A percentile compares a stretch with the other conserved stretches of the same genome.
phyloP scores from a whole-genome alignment of 164 flowering plant genomes.

The Liquidambar formosana region DNA sequence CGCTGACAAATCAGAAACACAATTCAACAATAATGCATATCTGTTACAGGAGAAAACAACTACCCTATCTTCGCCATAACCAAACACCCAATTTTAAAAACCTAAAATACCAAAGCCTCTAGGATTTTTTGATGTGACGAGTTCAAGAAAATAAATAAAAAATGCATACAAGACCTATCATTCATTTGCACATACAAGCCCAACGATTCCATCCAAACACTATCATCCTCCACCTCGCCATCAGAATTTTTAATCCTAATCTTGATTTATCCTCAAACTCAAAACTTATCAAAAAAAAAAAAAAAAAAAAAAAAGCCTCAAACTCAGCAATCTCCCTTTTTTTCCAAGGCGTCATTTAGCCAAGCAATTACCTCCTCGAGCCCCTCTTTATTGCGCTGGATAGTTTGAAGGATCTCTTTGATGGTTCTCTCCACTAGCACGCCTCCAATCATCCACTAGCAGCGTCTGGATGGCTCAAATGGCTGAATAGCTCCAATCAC shows the following conservation, averaged over 20 bases:
- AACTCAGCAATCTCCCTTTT: conserved; percentile 74
- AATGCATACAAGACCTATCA: conserved; percentile 13
- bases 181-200: conserved; percentile 60
- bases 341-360: conserved; percentile 81
- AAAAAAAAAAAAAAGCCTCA: no score
- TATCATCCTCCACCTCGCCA: conserved; percentile 56
- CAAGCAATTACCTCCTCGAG: conserved; percentile 82
- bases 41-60: no score
- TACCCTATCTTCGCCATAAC: neutral
- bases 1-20: no score
- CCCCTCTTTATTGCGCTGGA: conserved; percentile 84
- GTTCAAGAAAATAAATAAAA: conserved; percentile 13
- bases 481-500: conserved; percentile 82
- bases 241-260: conserved; percentile 69
- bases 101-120: neutral
- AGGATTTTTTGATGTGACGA: neutral
- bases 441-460: conserved; percentile 95
- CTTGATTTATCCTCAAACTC: conserved; percentile 79
- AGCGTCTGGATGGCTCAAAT: conserved; percentile 78
- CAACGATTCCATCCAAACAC: conserved; percentile 69
- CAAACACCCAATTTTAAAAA: neutral
- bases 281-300: no score
- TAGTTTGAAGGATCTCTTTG: conserved; percentile 89
- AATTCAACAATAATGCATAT: neutral
- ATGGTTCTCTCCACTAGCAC: conserved; percentile 93